A percentile compares a stretch with the other conserved stretches of the same genome.
Evolutionary conservation across 192 early-diverging fungal genomes (phyloP).

Genomic region (Entomortierella chlamydospora): DNA sequence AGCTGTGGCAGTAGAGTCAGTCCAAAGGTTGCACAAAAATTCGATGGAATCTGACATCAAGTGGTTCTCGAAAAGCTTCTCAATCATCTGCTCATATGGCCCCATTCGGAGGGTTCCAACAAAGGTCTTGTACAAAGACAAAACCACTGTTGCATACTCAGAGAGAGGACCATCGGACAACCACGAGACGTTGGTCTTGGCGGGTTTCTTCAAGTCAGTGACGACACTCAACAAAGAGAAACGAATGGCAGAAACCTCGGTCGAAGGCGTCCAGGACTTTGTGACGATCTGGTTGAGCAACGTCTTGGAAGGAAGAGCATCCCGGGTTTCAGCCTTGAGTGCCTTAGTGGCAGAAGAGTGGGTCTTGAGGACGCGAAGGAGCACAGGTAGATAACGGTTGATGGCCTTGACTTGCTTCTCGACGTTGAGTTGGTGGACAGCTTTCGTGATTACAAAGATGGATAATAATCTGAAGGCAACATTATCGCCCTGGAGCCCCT

Average conservation of each 20-base stretch:
- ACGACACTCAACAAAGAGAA: constrained; percentile 52
- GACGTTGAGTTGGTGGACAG: constrained; percentile 15
- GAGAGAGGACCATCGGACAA: constrained; percentile 22
- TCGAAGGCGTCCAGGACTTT: constrained; percentile 33
- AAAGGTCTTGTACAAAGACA: constrained; percentile 53
- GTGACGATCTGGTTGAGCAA: constrained; percentile 40
- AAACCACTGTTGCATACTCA: constrained; percentile 25
- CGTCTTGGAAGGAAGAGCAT: constrained; percentile 31
- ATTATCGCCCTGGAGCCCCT: constrained; percentile 39
- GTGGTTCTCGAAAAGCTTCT: constrained; percentile 53
- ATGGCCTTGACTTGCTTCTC: constrained; percentile 32
- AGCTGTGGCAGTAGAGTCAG: constrained; percentile 11
- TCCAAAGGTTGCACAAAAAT: constrained; percentile 61
- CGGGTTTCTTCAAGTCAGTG: constrained; percentile 44
- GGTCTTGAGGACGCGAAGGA: constrained; percentile 22
- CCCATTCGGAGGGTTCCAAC: constrained; percentile 44
- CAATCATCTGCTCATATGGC: constrained; percentile 54
- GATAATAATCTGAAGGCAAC: constrained; percentile 40
- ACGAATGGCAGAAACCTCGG: constrained; percentile 39
- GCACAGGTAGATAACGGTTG: constrained; percentile 26
- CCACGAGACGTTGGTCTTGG: constrained; percentile 21
- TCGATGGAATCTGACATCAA: constrained; percentile 48
- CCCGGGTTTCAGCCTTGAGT: constrained; percentile 9
- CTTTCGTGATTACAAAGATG: constrained; percentile 57
- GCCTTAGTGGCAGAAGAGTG: constrained; percentile 4